Conservation (phyloP, 2,329 filamentous ascomycete genomes). For the Achaetomium macrosporum region DNA sequence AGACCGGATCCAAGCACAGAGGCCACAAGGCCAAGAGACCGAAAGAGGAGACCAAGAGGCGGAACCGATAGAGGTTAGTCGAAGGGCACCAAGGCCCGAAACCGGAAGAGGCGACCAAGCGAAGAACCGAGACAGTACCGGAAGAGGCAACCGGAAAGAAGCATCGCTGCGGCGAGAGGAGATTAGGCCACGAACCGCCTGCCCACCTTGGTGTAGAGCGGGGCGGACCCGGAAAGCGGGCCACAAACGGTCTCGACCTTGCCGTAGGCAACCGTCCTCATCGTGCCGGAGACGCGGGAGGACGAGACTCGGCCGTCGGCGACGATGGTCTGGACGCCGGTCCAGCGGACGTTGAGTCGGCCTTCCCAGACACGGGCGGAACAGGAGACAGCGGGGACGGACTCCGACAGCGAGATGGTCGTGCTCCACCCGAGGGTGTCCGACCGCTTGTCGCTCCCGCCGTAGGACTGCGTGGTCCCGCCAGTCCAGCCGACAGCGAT, state of each 20-base stretch:
- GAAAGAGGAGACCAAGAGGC: no score
- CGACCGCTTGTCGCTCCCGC: neutral
- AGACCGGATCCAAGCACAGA: no score
- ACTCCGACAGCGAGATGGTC: neutral
- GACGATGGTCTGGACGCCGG: conserved; percentile 2
- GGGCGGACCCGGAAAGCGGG: neutral
- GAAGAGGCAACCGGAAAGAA: no score
- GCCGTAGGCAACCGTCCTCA: neutral
- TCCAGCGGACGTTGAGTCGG: neutral
- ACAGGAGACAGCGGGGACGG: neutral
- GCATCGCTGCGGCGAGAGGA: no score
- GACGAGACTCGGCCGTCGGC: neutral
- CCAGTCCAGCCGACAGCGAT: neutral
- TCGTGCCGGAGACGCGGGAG: neutral
- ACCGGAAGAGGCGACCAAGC: no score
- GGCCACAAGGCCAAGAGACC: no score
- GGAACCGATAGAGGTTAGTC: no score
- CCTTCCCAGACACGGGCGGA: conserved; percentile 6
- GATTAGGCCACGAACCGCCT: neutral
- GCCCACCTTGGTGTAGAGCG: neutral
- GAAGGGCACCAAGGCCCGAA: no score
- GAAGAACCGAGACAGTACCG: no score
- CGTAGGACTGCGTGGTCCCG: neutral
- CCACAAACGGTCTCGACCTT: conserved; percentile 7
- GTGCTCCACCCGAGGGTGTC: neutral